Percentiles rank a stretch among this genome's conserved stretches.
These are phyloP conservation scores for Mycena floridula DNA, from an alignment of 768 basidiomycete genomes.

Conservation along the genomic window DNA sequence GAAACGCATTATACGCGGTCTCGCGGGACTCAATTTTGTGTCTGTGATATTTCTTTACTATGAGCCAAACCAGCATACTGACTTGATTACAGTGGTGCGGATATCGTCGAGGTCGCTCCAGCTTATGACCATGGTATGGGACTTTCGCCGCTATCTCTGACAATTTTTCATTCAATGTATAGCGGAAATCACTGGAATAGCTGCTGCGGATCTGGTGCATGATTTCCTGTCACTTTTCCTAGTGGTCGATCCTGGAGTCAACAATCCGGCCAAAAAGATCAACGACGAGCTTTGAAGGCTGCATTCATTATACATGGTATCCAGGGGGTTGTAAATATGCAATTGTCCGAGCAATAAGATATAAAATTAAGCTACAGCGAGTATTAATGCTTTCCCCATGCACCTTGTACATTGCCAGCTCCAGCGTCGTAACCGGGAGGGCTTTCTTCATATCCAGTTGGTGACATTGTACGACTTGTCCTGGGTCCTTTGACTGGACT, in stretches of 20 bases:
- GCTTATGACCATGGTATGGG: slow-evolving; percentile 64
- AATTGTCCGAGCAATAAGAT: slow-evolving; percentile 2
- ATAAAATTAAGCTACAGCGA: background rate
- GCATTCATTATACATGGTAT: too few relatives aligned
- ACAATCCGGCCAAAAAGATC: background rate
- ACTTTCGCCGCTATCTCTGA: background rate
- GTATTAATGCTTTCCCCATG: slow-evolving; percentile 43
- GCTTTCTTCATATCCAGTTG: slow-evolving; percentile 38
- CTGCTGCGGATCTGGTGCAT: slow-evolving; percentile 62
- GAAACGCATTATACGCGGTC: slow-evolving; percentile 73
- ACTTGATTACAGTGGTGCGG: slow-evolving; percentile 44
- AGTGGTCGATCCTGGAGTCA: slow-evolving; percentile 29
- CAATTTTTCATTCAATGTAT: slow-evolving; percentile 2
- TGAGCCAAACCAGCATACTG: background rate
- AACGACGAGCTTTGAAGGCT: slow-evolving; percentile 22
- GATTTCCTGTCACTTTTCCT: slow-evolving; percentile 63
- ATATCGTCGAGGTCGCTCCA: slow-evolving; percentile 70
- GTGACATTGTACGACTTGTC: slow-evolving; percentile 22
- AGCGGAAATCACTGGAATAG: slow-evolving; percentile 66
- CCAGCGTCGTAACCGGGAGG: slow-evolving; percentile 67
- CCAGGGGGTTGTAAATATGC: background rate
- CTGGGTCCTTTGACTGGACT: slow-evolving; percentile 41
- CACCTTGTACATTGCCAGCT: slow-evolving; percentile 37
- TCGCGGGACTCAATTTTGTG: slow-evolving; percentile 78
- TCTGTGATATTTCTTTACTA: slow-evolving; percentile 24